Evolutionary conservation across 805 yeast species (phyloP), one percentile per base, ranked within the genome.

Genomic region (Teunomyces lycoperdinae): DNA sequence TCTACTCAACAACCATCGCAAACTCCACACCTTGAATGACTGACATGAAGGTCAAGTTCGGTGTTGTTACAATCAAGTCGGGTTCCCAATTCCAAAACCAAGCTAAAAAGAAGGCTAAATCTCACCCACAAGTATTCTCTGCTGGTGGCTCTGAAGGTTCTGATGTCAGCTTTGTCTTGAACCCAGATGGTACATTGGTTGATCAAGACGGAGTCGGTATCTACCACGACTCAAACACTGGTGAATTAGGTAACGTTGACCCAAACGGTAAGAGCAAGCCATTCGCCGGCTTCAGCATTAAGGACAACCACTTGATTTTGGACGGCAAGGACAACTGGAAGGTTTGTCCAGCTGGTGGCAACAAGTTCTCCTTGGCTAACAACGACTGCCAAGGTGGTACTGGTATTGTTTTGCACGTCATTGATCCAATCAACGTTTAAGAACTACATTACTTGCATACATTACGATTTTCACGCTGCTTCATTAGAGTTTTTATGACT

Each of bases 231-330:
- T 48, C 58, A 14, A 45, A 43, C 42, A 60, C 67, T 26, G 72
- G 72, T 16, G 71, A 66, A 44, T 54, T 67, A 39, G 71, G 72
- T 27, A 52, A 56, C 27, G 67, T 64, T 44, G 64, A 60, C 31
- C 69, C 70, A 10, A 60, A 56, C 47, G 69, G 69, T 35, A 49
- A 62, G 30, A 56, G 60, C 49, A 60, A 58, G 17, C 66, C 74
- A 42, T 59, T 74, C 27, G 50, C 66, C 13, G 72, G 76, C 3
- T 78, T 73, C 56, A 53, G 74, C 24, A 64, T 78, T 52, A 27
- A 55, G 6, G 58, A 64, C 41, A 76, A 73, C 33, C 53, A 64
- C 57, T 66, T 78, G 58, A 53, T 55, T 3, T 72, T 61, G 58
- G 50, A 65, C 31, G 71, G 68, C 40, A 53, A 62, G 28, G 53